Evolutionary conservation across 495 filamentous ascomycete species (phyloP), one percentile per base, ranked within the genome.

Genomic region (Extremus antarcticus): DNA sequence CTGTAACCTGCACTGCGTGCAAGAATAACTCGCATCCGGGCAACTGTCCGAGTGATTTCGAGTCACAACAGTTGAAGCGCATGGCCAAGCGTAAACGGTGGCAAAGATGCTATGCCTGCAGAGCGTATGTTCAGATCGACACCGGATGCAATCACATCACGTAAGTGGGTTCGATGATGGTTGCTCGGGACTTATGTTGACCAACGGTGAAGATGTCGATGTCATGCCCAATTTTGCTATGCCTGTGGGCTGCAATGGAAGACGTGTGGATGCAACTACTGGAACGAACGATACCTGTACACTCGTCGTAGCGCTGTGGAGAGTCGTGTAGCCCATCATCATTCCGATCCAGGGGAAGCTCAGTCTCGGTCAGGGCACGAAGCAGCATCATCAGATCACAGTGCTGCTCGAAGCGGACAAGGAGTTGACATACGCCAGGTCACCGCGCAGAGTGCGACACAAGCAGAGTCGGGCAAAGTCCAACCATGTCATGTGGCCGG

Each of bases 191-290:
- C 11, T 21, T 9, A 8, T 17, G 11, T 10, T 21, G 16, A 20
- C 22, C 21, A 45, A 7, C 17, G 29, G 3, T 25, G n/a, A 57
- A 78, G 74, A 7, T 83, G 79, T 58, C 63, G 47, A 21, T 84
- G 80, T 53, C 62, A 67, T 8, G 70, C 72, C 1, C 56, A 82
- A 49, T 83, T 84, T 61, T 84, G 79, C 57, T 84, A 83, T 47
- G 61, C 69, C 1, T 83, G 79, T 56, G 77, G 75, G 2, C 47
- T 53, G 1, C 32, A 11, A 11, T 84, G 80, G 78, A 75, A 74
- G 54, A 72, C 57, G 0, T 84, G 65, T 52, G 11, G 8, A 4
- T 67, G 65, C 38, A 17, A 24, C 0, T 50, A 47, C 35, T 67
- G 50, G 50, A 29, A 63, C 7, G 63, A 62, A 29, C 24, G 46